A percentile compares a stretch with the other conserved stretches of the same genome.
Conservation (phyloP, 2,329 filamentous ascomycete genomes). For the Nemania diffusa region DNA sequence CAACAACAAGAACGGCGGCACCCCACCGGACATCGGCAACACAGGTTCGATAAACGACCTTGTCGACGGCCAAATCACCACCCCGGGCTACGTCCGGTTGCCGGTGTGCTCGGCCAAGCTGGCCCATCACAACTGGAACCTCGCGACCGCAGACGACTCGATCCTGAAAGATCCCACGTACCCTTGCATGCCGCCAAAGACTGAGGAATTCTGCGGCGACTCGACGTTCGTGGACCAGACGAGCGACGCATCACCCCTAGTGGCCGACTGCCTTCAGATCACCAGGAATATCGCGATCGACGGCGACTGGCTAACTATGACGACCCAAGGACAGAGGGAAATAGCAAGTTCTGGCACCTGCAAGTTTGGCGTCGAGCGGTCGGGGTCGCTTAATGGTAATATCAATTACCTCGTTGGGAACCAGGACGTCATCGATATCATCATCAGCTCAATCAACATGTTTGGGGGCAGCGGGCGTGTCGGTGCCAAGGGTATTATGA, state of each 20-base stretch:
- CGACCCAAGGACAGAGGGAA: conserved; percentile 37
- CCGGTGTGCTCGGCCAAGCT: conserved; percentile 51
- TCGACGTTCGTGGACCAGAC: conserved; percentile 51
- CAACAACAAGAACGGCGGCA: conserved; percentile 46
- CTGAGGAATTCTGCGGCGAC: conserved; percentile 44
- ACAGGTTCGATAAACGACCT: conserved; percentile 41
- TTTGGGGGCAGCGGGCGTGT: conserved; percentile 37
- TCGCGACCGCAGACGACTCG: conserved; percentile 22
- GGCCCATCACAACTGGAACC: conserved; percentile 50
- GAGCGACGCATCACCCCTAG: conserved; percentile 48
- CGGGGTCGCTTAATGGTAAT: conserved; percentile 41
- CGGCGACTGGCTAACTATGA: conserved; percentile 37
- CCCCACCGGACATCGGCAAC: conserved; percentile 42
- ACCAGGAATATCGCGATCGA: conserved; percentile 48
- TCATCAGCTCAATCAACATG: conserved; percentile 34
- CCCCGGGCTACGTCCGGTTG: conserved; percentile 42
- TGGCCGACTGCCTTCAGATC: conserved; percentile 51
- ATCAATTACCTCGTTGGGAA: conserved; percentile 43
- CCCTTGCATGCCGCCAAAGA: conserved; percentile 49
- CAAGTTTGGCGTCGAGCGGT: conserved; percentile 49
- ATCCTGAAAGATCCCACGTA: conserved; percentile 42
- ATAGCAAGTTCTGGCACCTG: conserved; percentile 47
- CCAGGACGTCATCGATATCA: conserved; percentile 42
- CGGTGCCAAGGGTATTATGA: conserved; percentile 35
- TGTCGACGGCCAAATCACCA: conserved; percentile 47